Percentiles rank a stretch among this genome's conserved stretches.
Conservation (phyloP, 768 basidiomycete genomes). For the Russula abietina region DNA sequence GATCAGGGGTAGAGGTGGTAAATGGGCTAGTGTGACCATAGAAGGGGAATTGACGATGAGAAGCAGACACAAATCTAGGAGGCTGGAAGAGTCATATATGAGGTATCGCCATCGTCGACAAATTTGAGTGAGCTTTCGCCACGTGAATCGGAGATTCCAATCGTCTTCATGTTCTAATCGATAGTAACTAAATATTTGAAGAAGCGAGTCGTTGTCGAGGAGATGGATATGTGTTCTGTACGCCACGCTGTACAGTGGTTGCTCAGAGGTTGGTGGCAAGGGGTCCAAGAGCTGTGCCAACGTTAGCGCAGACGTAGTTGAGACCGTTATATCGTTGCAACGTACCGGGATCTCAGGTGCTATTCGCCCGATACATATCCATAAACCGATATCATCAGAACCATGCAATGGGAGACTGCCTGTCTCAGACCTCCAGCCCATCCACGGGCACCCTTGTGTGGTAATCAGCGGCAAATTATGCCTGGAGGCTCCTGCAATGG, state of each 20-base stretch:
- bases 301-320: not conserved
- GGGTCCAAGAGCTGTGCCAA: not conserved
- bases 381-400: not conserved
- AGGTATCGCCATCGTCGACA: conserved; percentile 6
- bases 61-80: not conserved
- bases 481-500: not conserved
- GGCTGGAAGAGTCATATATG: not conserved
- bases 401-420: not conserved
- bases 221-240: not conserved
- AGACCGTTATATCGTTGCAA: not conserved
- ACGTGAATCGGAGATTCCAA: conserved; percentile 2
- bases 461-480: not conserved
- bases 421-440: not conserved
- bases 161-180: not conserved
- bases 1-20: not conserved
- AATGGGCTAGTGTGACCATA: not conserved
- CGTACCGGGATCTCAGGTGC: not conserved
- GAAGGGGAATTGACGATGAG: not conserved
- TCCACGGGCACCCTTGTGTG: not conserved
- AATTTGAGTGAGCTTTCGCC: conserved; percentile 8
- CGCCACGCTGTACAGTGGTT: not conserved
- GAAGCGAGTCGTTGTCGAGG: not conserved
- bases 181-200: not conserved
- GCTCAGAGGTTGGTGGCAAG: conserved; percentile 1
- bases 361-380: not conserved